Evolutionary conservation across 2,329 filamentous ascomycete species (phyloP), one percentile per base, ranked within the genome.

Genomic region (Hansfordia pulvinata): DNA sequence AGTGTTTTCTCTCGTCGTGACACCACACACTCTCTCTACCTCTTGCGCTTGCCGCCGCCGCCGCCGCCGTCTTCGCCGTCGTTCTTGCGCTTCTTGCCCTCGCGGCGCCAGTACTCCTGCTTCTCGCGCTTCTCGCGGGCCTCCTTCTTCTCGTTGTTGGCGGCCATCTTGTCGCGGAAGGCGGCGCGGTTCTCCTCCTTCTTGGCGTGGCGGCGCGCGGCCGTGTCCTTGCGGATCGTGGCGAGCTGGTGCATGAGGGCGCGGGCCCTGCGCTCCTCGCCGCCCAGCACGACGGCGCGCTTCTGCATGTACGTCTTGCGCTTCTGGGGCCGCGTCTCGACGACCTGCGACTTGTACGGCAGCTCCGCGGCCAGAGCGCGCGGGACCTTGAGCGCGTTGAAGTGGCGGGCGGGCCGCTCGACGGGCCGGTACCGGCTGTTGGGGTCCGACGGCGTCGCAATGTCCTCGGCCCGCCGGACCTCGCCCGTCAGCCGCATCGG

Each of bases 401-500:
- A 90, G 56, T 82, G 76, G 17, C 82, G 71, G 6, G 66, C 65
- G 32, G 63, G 56, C 18, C 75, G 71, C 55, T 76, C 72, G 20
- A 80, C 60, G 30, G 61, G 53, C 37, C 76, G 76, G 65, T 98
- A 98, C 31, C 80, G 72, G 36, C 78, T 86, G 60, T 98, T 88
- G 51, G 78, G 80, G 41, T 76, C 67, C 44, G 77, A 64, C 0
- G 90, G 90, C 1, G 85, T 88, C 6, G 76, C 57, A 23, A 96
- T 60, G 34, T 66, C 68, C 50, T 84, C 58, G 27, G 76, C 81
- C 23, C 75, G 75, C 21, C 90, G 83, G 37, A 98, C 80, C 57
- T 93, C 74, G 31, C 90, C 90, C 1, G 90, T 96, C 20, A 94
- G 64, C 14, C 90, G 80, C 90, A 98, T 98, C 29, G 77, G 75